phyloP scores from a whole-genome alignment of 2,329 filamentous ascomycete genomes.

The Balansia obtecta region DNA sequence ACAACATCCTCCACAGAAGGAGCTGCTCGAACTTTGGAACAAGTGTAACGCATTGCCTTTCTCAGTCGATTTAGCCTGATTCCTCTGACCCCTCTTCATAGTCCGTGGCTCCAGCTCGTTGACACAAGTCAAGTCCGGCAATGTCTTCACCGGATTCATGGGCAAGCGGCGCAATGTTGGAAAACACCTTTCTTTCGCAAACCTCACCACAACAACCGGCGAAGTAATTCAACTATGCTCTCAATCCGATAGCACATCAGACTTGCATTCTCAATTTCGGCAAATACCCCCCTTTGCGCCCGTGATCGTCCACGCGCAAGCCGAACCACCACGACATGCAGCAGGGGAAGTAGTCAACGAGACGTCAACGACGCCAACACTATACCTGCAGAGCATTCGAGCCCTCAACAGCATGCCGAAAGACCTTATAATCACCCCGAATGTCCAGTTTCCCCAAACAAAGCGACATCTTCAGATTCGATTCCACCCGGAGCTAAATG shows the following conservation, averaged over 20 bases:
- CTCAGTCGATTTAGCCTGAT: no score
- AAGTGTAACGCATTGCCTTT: constrained; percentile 15
- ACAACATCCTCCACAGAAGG: constrained; percentile 10
- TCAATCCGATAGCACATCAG: constrained; percentile 23
- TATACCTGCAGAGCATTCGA: constrained; percentile 47
- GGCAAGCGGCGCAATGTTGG: constrained; percentile 55
- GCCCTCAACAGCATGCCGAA: constrained; percentile 27
- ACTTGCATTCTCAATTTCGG: constrained; percentile 29
- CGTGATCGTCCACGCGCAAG: constrained; percentile 33
- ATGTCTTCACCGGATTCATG: constrained; percentile 48
- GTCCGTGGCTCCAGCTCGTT: constrained; percentile 16
- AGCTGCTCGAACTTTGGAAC: constrained; percentile 17
- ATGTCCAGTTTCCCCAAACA: constrained; percentile 60
- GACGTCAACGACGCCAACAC: constrained; percentile 34
- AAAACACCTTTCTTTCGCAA: constrained; percentile 59
- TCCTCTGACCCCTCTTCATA: constrained; percentile 5
- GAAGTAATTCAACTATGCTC: constrained; percentile 33
- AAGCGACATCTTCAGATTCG: constrained; percentile 77
- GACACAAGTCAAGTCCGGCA: constrained; percentile 8
- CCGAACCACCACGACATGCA: constrained; percentile 13
- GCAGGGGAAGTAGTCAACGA: constrained; percentile 12
- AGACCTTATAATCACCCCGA: constrained; percentile 63
- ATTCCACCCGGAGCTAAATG: constrained; percentile 53
- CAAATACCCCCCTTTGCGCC: constrained; percentile 38
- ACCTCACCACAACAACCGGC: constrained; percentile 28